Evolutionary conservation across 495 filamentous ascomycete species (phyloP).

Genomic region (Mycothermus thermophilus): DNA sequence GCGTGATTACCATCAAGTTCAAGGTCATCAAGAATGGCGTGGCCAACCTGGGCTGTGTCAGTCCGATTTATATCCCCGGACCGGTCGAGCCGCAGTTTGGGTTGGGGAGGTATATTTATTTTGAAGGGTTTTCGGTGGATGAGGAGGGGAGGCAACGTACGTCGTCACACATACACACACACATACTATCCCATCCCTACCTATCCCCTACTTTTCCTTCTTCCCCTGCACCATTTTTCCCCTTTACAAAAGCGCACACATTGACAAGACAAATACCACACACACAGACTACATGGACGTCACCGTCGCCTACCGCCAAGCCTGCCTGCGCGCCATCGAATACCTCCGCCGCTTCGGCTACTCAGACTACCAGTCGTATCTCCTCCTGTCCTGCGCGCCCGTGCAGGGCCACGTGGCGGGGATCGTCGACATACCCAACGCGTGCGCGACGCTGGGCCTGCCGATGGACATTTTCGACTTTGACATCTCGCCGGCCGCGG

Average conservation of each 20-base stretch:
- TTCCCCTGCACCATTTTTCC: background rate
- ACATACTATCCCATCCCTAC: background rate
- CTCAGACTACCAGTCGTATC: slow-evolving; percentile 70
- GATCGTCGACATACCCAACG: slow-evolving; percentile 72
- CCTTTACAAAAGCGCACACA: background rate
- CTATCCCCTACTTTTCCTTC: background rate
- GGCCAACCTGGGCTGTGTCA: slow-evolving; percentile 63
- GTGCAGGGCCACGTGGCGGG: slow-evolving; percentile 91
- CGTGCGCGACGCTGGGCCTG: slow-evolving; percentile 78
- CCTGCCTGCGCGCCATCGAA: slow-evolving; percentile 65
- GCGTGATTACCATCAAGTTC: slow-evolving; percentile 84
- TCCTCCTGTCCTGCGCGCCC: slow-evolving; percentile 78
- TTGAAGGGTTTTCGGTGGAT: slow-evolving; percentile 92
- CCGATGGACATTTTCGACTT: slow-evolving; percentile 97
- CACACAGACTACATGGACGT: slow-evolving; percentile 72
- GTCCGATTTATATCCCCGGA: slow-evolving; percentile 77
- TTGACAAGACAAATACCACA: no score
- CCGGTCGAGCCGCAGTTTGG: slow-evolving; percentile 89
- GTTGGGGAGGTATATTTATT: slow-evolving; percentile 73
- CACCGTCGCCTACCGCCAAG: slow-evolving; percentile 83
- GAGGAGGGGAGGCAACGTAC: slow-evolving; percentile 69
- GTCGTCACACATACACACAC: background rate
- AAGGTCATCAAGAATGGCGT: slow-evolving; percentile 77
- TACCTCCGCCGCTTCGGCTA: slow-evolving; percentile 74
- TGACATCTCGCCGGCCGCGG: slow-evolving; percentile 61